A percentile compares a stretch with the other conserved stretches of the same genome.
Evolutionary conservation across 192 early-diverging fungal species (phyloP).

Genomic region (Cetraspora pellucida): DNA sequence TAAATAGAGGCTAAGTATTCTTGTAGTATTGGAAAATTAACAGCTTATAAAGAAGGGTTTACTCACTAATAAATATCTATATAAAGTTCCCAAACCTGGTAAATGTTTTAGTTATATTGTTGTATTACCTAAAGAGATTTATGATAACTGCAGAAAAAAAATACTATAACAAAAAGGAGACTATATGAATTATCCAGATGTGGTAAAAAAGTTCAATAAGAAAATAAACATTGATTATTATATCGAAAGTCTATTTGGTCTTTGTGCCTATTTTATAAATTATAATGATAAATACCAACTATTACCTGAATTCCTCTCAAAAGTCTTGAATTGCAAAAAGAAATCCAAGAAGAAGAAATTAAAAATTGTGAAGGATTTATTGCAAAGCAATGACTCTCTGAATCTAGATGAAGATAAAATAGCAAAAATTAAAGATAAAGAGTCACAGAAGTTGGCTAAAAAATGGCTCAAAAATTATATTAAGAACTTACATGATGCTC

Average conservation of each 20-base stretch:
- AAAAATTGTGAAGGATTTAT: too few relatives aligned
- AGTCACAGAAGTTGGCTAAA: not conserved
- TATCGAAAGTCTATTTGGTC: not conserved
- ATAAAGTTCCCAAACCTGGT: not conserved
- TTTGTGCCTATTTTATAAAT: slow-evolving; percentile 18
- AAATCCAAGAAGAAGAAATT: too few relatives aligned
- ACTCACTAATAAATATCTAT: not conserved
- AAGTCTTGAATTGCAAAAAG: too few relatives aligned
- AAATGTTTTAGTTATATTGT: not conserved
- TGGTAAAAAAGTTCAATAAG: not conserved
- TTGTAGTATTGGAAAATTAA: not conserved
- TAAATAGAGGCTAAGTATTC: not conserved
- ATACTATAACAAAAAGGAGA: not conserved
- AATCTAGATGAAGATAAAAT: not conserved
- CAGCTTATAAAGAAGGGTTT: slow-evolving; percentile 22
- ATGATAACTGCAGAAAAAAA: not conserved
- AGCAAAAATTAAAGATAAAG: too few relatives aligned
- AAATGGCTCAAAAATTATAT: slow-evolving; percentile 17
- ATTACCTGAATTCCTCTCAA: too few relatives aligned
- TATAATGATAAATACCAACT: too few relatives aligned
- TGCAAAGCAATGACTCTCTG: too few relatives aligned
- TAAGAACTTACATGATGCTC: slow-evolving; percentile 9
- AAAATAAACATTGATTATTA: slow-evolving; percentile 20
- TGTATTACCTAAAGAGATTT: not conserved
- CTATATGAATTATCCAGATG: slow-evolving; percentile 10